Evolutionary conservation across 2,329 filamentous ascomycete genomes (phyloP), one percentile per base, ranked within the genome.

Genomic region (Ascochyta pisi): DNA sequence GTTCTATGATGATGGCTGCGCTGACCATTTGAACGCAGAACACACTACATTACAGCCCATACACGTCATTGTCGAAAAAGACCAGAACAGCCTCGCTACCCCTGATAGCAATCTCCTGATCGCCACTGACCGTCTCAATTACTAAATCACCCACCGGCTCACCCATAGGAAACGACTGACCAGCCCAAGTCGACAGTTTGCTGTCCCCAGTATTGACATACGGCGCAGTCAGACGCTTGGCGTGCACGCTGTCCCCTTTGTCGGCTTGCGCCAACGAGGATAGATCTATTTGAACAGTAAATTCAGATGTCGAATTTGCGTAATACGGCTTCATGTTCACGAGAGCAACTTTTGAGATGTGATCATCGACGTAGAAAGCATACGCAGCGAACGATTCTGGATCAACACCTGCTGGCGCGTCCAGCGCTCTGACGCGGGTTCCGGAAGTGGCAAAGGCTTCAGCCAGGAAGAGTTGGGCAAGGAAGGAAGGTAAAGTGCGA

Each of bases 311-410:
- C 4, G 49, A 53, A 9, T 50, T 57, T 3, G 57, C 48, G 22
- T 59, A 57, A 29, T 46, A 57, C 1, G 53, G 57, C 13, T 59
- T 53, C 57, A 59, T 57, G 13, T 59, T 59, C 9, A 59, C 40
- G 6, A 59, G 48, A 9, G 53, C 57, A 22, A 59, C 13, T 15
- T 59, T 59, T 1, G 53, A 37, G 6, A 53, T n/a, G 7, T 29
- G 33, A 19, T 59, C 57, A 12, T 43, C 39, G 8, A 52, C 49
- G 27, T 59, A 57, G 16, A 59, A 57, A 4, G 53, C 57, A 50
- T 59, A 59, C 3, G 53, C 57, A 9, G 57, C 39, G 27, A 57
- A 59, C 2, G 35, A 39, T 22, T 59, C 48, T 10, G 27, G n/a
- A 19, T 42, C 33, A 1, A 12, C 27, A 29, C 27, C 27, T 9